Base-by-base conservation (phyloP, 805 yeast genomes). In the Sungouiozyma ichnusensis region DNA sequence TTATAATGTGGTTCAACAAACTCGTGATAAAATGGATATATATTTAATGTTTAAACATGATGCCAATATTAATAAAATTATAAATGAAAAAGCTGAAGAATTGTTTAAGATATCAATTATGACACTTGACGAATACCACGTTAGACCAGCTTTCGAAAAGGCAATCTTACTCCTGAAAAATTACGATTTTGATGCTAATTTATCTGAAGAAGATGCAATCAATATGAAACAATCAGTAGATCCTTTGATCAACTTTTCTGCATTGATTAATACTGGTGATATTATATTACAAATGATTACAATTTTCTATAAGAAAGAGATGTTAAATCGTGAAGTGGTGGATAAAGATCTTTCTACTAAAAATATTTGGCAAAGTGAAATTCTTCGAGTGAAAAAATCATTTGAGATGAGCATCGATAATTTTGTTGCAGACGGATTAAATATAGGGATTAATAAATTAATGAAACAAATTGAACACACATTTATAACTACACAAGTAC, bases 201-300 rank as follows among this genome's bases (percentile, higher is more conserved):
- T 35, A 13, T 34, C 34, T 13, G 44, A 20, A 6, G 37, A 20
- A 9, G 13, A 33, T 20, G n/a, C 15, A 17, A 68, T 72, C 6
- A 4, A 9, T 1, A 14, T 24, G 3, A 42, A 36, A 13, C 41
- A 38, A 33, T 47, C 50, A 3, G 80, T 84, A n/a, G 94, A 83
- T 48, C 97, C 97, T 0, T 68, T 90, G 41, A 81, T 81, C 0
- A 76, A 84, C 36, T 90, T 92, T 52, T 82, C 94, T 15, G 97
- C 90, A 57, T 71, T 92, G 43, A 92, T 92, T 31, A 92, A 88
- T 52, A 79, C 85, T 45, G 97, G 96, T 3, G 98, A 90, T 60
- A 67, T 90, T 44, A 85, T 92, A 17, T 81, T 86, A 53, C 97
- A 90, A 58, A 85, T 90, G 94, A 66, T 88, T 36, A 87, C 84